A percentile compares a stretch with the other conserved stretches of the same genome.
phyloP scores from a whole-genome alignment of 208 protist species.

The Leishmania aethiopica region DNA sequence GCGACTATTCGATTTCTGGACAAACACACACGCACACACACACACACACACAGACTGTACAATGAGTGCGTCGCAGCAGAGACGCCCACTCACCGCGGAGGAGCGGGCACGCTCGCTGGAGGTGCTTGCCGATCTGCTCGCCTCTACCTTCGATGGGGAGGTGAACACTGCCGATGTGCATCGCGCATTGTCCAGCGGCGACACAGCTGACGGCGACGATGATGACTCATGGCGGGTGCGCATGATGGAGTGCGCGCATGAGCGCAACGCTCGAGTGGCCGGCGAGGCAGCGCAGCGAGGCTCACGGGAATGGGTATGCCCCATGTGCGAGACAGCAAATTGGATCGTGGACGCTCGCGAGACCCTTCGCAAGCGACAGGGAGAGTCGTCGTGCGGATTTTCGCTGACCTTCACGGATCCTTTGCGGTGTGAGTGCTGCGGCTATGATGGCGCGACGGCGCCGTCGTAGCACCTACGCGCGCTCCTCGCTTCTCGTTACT shows the following conservation, averaged over 20 bases:
- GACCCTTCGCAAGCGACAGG: conserved; percentile 34
- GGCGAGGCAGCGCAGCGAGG: not conserved
- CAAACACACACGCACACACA: not conserved
- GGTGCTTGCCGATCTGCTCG: conserved; percentile 56
- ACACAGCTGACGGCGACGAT: not conserved
- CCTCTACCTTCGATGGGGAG: conserved; percentile 53
- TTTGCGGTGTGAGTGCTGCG: conserved; percentile 24
- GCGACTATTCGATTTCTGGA: not conserved
- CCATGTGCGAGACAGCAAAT: conserved; percentile 42
- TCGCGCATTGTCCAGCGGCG: conserved; percentile 19
- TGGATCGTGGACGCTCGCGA: conserved; percentile 36
- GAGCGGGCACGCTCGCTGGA: conserved; percentile 35
- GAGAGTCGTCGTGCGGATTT: not conserved
- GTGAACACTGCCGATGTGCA: conserved; percentile 42
- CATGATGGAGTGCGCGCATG: conserved; percentile 29
- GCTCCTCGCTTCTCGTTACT: not conserved
- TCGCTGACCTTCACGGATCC: not conserved
- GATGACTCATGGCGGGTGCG: conserved; percentile 38
- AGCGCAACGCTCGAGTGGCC: conserved; percentile 3
- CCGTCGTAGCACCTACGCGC: not conserved
- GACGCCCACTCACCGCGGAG: not conserved
- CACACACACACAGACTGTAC: not conserved
- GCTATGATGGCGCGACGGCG: not conserved
- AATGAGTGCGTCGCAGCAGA: conserved; percentile 2
- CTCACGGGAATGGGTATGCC: conserved; percentile 44